Evolutionary conservation across 371 early-diverging fungal species (phyloP), one percentile per base, ranked within the genome.

Genomic region (Zopfochytrium polystomum): DNA sequence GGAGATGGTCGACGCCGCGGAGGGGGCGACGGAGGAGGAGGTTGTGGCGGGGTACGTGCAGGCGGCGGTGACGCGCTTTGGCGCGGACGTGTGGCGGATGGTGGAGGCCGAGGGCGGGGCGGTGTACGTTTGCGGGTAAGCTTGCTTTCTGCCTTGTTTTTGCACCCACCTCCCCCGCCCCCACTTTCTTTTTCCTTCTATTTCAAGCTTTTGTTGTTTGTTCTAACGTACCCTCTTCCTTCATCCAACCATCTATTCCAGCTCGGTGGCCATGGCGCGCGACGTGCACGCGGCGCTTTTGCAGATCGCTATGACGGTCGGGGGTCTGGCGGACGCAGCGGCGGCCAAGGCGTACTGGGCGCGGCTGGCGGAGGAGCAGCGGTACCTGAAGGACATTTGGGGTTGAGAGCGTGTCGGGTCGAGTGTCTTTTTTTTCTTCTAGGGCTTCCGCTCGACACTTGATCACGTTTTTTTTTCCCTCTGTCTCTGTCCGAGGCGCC

Each of bases 251-350:
- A n/a, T n/a, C n/a, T n/a, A n/a, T n/a, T n/a, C n/a, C n/a, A n/a
- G n/a, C n/a, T n/a, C n/a, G n/a, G 80, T 68, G n/a, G 89, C 88
- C 1, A 95, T 93, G 94, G 93, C 90, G 22, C 87, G 85, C 63
- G 89, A 83, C 25, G 91, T 95, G 23, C 84, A 93, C 52, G 83
- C 83, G 45, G 83, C 87, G 11, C 68, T 95, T 44, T 82, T 77
- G 0, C 84, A 86, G 9, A 80, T 93, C 44, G 48, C 48, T 13
- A 56, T 33, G 31, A 30, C 58, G 42, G 20, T 49, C 23, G 65
- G 60, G 0, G 34, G 47, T 31, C 32, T 50, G n/a, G 53, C 26
- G 48, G 55, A 26, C 15, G 45, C 65, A 18, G 63, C 26, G 27
- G 65, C 20, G 13, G 55, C 44, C 13, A 67, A 67, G 55, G 20